Evolutionary conservation across 2,329 filamentous ascomycete genomes (phyloP).

Genomic region (Torrubiella hemipterigena): DNA sequence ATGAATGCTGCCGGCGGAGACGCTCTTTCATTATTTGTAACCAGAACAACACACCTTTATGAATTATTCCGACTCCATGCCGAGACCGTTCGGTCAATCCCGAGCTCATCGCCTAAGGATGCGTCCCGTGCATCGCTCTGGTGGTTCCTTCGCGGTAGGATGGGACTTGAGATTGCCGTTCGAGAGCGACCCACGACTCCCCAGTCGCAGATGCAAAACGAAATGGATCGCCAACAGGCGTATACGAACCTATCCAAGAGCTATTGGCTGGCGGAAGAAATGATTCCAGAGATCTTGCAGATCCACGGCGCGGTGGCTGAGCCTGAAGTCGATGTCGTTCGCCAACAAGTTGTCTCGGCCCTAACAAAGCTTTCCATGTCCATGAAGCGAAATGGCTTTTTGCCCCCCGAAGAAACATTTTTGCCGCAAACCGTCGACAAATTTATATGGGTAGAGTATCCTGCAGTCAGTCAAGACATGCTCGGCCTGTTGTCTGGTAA

Average conservation of each 20-base stretch:
- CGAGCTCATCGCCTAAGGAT: conserved; percentile 49
- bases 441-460: conserved; percentile 71
- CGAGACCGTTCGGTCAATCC: conserved; percentile 57
- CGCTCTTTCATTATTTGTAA: conserved; percentile 57
- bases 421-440: conserved; percentile 72
- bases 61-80: conserved; percentile 69
- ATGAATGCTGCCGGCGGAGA: conserved; percentile 42
- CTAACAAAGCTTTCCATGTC: conserved; percentile 66
- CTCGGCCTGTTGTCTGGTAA: conserved; percentile 56
- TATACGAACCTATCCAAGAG: conserved; percentile 78
- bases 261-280: conserved; percentile 62
- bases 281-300: conserved; percentile 36
- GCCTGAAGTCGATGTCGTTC: conserved; percentile 37
- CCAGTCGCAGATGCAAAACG: conserved; percentile 39
- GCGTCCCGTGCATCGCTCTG: conserved; percentile 65
- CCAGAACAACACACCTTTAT: conserved; percentile 60
- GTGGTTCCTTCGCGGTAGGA: conserved; percentile 82
- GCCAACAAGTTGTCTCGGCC: conserved; percentile 47
- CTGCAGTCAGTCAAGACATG: conserved; percentile 59
- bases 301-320: conserved; percentile 28
- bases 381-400: conserved; percentile 72
- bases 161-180: conserved; percentile 60
- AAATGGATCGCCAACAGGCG: conserved; percentile 56
- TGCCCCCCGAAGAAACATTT: conserved; percentile 56
- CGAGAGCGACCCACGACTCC: conserved; percentile 44